Evolutionary conservation across 1,139 yeast species (phyloP), one percentile per base, ranked within the genome.

Genomic region (Lodderomyces parapsilosis): DNA sequence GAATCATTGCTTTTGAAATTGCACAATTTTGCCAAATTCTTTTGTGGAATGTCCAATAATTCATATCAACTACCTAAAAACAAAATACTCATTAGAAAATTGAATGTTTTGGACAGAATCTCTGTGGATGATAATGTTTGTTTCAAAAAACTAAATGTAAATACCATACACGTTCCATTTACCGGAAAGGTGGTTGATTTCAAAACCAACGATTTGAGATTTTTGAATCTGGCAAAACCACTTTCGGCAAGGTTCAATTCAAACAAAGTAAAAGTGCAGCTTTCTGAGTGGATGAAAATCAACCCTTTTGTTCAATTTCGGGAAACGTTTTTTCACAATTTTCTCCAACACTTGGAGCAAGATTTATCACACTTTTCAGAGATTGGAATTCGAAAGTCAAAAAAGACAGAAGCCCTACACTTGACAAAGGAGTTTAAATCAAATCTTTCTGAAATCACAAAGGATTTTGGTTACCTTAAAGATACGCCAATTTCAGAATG

Each of bases 201-300:
- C 48, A 60, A 62, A 38, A 52, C 57, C 2, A 52, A 59, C 39
- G 78, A 72, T 49, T 57, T 72, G 40, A 51, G 77, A 31, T 69
- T 70, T 42, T 47, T 63, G 32, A 40, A 48, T 5, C 42, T 44
- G 14, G 43, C 45, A 9, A 44, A 40, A 15, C 42, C 47, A 20
- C 50, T 48, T 32, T 47, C 52, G 4, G 49, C 58, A 6, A 51
- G 61, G 32, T 46, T 55, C 18, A 53, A 47, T 38, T 48, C 57
- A 4, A 50, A 44, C 37, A 44, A 53, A 36, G 56, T 63, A 1
- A 54, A 61, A 34, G 45, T 60, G 4, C 75, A 70, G 46, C 51
- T 70, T n/a, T 51, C 59, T 7, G 69, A 70, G 45, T 73, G 78
- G 78, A 61, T 70, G 57, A 56, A 57, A 19, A 44, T 71, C 13